These are phyloP conservation scores for Rhynchosporium graminicola DNA, from an alignment of 2,329 filamentous ascomycete species.

Conservation along the genomic window DNA sequence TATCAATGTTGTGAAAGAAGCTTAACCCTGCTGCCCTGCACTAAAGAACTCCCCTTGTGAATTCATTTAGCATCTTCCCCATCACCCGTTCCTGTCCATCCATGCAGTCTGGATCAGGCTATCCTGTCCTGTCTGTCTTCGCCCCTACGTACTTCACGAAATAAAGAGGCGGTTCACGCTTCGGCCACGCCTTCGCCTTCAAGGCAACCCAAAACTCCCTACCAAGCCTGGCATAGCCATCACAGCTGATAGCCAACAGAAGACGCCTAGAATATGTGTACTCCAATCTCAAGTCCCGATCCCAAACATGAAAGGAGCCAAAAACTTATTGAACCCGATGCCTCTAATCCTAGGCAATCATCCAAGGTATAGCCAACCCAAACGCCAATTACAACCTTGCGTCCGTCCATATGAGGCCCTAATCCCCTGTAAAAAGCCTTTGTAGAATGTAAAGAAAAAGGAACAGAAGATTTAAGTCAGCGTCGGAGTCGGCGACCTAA, in stretches of 20 bases:
- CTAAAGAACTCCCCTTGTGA: conserved; percentile 1
- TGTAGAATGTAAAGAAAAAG: conserved; percentile 7
- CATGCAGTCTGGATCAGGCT: not conserved
- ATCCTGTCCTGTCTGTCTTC: too few species aligned
- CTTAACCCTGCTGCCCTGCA: not conserved
- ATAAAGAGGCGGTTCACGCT: not conserved
- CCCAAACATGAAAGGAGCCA: not conserved
- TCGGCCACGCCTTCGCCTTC: not conserved
- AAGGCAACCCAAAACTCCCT: conserved; percentile 3
- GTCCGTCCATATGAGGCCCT: not conserved
- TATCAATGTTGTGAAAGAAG: conserved; percentile 6
- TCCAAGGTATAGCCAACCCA: conserved; percentile 13
- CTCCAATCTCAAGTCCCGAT: conserved; percentile 1
- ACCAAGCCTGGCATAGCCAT: not conserved
- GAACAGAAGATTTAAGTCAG: not conserved
- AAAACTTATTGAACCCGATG: not conserved
- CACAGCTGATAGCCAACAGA: not conserved
- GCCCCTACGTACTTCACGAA: not conserved
- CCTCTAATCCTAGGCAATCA: conserved; percentile 13
- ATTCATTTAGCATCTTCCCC: conserved; percentile 4
- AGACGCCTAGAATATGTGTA: conserved; percentile 7
- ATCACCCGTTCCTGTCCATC: conserved; percentile 3
- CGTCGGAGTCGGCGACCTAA: not conserved
- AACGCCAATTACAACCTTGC: conserved; percentile 4
- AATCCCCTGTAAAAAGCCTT: conserved; percentile 1